phyloP scores from a whole-genome alignment of 2,329 filamentous ascomycete species.

The Pezicula radicicola region DNA sequence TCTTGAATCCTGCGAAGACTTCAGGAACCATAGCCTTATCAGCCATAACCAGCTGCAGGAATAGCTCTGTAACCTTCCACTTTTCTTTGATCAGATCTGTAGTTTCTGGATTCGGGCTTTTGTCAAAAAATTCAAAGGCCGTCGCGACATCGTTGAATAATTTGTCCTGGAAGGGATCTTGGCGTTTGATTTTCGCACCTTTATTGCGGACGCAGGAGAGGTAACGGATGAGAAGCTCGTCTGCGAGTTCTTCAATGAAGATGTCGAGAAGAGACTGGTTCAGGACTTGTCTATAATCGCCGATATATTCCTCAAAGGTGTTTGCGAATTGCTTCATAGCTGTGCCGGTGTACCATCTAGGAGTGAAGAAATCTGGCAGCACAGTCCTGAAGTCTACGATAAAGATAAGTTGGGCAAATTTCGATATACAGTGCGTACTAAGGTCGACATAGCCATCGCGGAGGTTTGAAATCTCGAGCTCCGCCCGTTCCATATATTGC shows the following conservation, averaged over 20 bases:
- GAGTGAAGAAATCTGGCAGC: conserved; percentile 86
- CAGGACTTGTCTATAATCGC: conserved; percentile 79
- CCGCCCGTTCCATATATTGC: conserved; percentile 73
- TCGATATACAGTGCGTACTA: conserved; percentile 85
- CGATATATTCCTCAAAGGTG: conserved; percentile 92
- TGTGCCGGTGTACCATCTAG: conserved; percentile 80
- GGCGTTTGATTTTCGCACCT: conserved; percentile 80
- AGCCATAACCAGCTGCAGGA: conserved; percentile 74
- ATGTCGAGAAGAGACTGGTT: conserved; percentile 88
- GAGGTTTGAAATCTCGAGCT: conserved; percentile 69
- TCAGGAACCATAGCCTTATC: conserved; percentile 72
- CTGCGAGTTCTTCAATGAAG: conserved; percentile 87
- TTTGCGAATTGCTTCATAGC: conserved; percentile 92
- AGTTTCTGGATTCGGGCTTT: conserved; percentile 62
- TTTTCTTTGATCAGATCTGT: conserved; percentile 76
- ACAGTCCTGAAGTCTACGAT: conserved; percentile 82
- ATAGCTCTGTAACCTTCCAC: conserved; percentile 86
- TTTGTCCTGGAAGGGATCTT: conserved; percentile 87
- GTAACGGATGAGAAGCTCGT: conserved; percentile 86
- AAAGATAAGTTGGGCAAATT: conserved; percentile 86
- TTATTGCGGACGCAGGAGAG: conserved; percentile 83
- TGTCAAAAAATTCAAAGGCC: conserved; percentile 84
- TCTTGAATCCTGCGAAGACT: conserved; percentile 81
- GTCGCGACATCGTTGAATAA: conserved; percentile 90
- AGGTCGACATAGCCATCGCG: conserved; percentile 94